A percentile compares a stretch with the other conserved stretches of the same genome.
Evolutionary conservation across 2,329 filamentous ascomycete genomes (phyloP).

Genomic region (Aureobasidium pullulans): DNA sequence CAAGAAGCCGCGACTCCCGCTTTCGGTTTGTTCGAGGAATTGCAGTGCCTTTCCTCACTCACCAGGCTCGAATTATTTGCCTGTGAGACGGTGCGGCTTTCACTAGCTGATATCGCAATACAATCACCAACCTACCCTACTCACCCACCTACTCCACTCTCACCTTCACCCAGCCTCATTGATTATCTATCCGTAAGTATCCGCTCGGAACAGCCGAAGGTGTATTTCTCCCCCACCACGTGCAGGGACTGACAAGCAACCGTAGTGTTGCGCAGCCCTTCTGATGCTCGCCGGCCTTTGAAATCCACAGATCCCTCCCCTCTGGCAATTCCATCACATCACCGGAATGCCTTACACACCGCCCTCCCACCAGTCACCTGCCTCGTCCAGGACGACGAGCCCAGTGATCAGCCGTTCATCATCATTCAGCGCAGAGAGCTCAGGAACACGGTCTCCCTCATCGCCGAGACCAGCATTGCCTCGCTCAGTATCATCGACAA

Average conservation of each 20-base stretch:
- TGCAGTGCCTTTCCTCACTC: slow-evolving; percentile 9
- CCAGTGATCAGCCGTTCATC: slow-evolving; percentile 44
- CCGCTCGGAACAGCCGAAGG: slow-evolving; percentile 1
- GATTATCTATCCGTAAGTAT: slow-evolving; percentile 26
- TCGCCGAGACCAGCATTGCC: slow-evolving; percentile 42
- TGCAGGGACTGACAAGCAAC: slow-evolving; percentile 4
- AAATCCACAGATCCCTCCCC: slow-evolving; percentile 18
- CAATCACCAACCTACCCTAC: slow-evolving; percentile 16
- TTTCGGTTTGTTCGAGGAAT: slow-evolving; percentile 6
- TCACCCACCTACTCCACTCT: slow-evolving; percentile 12
- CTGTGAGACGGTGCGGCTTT: slow-evolving; percentile 25
- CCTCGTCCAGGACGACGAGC: slow-evolving; percentile 47
- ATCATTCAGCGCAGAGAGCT: slow-evolving; percentile 39
- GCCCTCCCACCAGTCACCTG: slow-evolving; percentile 58
- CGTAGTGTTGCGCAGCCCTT: slow-evolving; percentile 22
- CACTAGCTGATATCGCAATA: slow-evolving; percentile 30
- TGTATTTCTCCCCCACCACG: background rate
- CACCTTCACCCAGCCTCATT: background rate
- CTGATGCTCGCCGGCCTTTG: slow-evolving; percentile 38
- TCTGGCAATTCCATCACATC: slow-evolving; percentile 24
- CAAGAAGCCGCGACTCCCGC: slow-evolving; percentile 12
- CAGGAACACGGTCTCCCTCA: slow-evolving; percentile 27
- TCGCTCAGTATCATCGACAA: slow-evolving; percentile 50
- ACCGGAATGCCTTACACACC: slow-evolving; percentile 81
- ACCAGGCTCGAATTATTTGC: slow-evolving; percentile 5